Conservation (phyloP, 2,329 filamentous ascomycete species). For the Knufia fluminis region DNA sequence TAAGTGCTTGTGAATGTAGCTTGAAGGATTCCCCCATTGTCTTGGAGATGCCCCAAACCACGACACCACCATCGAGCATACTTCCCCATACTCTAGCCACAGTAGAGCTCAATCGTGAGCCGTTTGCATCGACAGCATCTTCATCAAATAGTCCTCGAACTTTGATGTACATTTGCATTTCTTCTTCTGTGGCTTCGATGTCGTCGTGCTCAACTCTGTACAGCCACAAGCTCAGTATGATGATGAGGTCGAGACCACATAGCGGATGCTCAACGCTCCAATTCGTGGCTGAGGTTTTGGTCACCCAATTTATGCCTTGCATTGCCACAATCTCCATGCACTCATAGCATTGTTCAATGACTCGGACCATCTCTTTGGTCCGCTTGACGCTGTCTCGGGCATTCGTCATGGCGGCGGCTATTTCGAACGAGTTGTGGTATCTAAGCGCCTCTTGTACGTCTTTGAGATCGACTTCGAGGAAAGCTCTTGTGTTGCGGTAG, state of each 20-base stretch:
- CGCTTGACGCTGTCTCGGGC: slow-evolving; percentile 90
- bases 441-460: slow-evolving; percentile 90
- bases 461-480: slow-evolving; percentile 91
- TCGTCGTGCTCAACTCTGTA: slow-evolving; percentile 99
- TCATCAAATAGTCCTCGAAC: slow-evolving; percentile 58
- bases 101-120: slow-evolving; percentile 81
- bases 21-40: slow-evolving; percentile 98
- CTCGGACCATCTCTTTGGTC: slow-evolving; percentile 95
- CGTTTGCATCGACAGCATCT: slow-evolving; percentile 73
- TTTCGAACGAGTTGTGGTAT: slow-evolving; percentile 95
- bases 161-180: slow-evolving; percentile 72
- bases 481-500: slow-evolving; percentile 85
- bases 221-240: slow-evolving; percentile 94
- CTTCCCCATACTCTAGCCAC: slow-evolving; percentile 93
- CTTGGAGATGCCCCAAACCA: slow-evolving; percentile 50
- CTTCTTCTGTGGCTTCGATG: slow-evolving; percentile 75
- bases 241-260: slow-evolving; percentile 93
- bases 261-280: slow-evolving; percentile 98
- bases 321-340: slow-evolving; percentile 93
- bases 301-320: slow-evolving; percentile 94
- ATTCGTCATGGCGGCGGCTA: slow-evolving; percentile 91
- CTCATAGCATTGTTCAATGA: slow-evolving; percentile 94
- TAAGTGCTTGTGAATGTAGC: slow-evolving; percentile 85
- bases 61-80: slow-evolving; percentile 96
- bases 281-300: slow-evolving; percentile 93